A percentile compares a stretch with the other conserved stretches of the same genome.
These are phyloP conservation scores for Cadophora luteo-olivacea DNA, from an alignment of 2,329 filamentous ascomycete genomes.

Conservation along the genomic window DNA sequence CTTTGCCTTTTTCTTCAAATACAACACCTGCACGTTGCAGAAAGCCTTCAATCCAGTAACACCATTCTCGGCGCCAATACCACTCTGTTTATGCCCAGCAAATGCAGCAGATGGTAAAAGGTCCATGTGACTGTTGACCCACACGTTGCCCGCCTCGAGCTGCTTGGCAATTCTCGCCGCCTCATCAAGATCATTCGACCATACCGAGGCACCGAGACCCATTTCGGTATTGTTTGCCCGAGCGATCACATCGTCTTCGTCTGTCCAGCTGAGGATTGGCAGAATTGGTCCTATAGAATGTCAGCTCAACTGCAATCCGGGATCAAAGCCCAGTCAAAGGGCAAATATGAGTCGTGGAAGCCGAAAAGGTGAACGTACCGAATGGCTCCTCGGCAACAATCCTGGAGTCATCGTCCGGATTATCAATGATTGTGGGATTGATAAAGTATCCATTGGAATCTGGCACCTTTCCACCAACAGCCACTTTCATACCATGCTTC, in stretches of 20 bases:
- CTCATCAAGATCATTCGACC: conserved; percentile 57
- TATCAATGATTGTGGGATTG: conserved; percentile 63
- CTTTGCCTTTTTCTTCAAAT: conserved; percentile 29
- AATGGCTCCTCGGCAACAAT: conserved; percentile 67
- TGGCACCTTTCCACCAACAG: conserved; percentile 50
- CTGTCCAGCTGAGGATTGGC: conserved; percentile 20
- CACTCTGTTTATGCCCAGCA: conserved; percentile 45
- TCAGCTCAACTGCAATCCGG: too few relatives aligned
- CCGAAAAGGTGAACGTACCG: too few relatives aligned
- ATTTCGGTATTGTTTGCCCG: conserved; percentile 61
- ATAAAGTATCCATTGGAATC: conserved; percentile 60
- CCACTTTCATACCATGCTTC: conserved; percentile 58
- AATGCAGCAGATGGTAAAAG: conserved; percentile 50
- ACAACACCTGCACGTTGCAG: conserved; percentile 34
- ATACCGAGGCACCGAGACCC: conserved; percentile 65
- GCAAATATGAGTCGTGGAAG: too few relatives aligned
- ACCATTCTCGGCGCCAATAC: conserved; percentile 41
- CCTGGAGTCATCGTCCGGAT: conserved; percentile 60
- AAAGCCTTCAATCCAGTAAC: conserved; percentile 29
- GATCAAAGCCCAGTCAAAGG: too few relatives aligned
- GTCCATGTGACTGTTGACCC: conserved; percentile 62
- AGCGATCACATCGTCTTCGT: conserved; percentile 55
- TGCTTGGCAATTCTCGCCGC: conserved; percentile 59
- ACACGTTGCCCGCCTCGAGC: conserved; percentile 65
- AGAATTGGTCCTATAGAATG: conserved; percentile 16